Conservation (phyloP, 345 rosid species). For the Geranium brycei region DNA sequence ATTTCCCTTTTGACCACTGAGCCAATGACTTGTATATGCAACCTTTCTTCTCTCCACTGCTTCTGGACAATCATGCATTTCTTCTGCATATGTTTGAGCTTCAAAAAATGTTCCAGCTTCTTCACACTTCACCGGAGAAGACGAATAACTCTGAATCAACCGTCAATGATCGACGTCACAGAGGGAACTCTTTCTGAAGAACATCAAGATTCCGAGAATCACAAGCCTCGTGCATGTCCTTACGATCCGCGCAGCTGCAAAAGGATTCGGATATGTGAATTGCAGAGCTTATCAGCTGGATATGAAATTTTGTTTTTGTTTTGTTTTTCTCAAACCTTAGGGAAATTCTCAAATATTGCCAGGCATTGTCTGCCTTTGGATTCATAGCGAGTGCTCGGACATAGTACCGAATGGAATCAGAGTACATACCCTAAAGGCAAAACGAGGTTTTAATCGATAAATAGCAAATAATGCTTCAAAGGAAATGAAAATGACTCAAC, state of each 20-base stretch:
- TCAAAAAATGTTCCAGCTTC: too few relatives aligned
- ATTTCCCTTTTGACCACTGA: too few relatives aligned
- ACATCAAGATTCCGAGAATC: conserved; percentile 80
- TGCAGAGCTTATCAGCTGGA: background rate
- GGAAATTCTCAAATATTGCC: conserved; percentile 95
- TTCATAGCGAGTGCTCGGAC: conserved; percentile 98
- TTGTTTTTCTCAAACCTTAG: conserved; percentile 40
- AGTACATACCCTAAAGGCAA: conserved; percentile 68
- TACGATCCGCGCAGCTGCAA: conserved; percentile 68
- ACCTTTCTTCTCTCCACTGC: too few relatives aligned
- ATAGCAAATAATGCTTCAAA: background rate
- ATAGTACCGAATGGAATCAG: conserved; percentile 80
- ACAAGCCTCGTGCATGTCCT: conserved; percentile 83
- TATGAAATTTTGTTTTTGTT: background rate
- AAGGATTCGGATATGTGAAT: background rate
- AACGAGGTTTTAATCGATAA: background rate
- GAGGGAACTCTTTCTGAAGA: conserved; percentile 80
- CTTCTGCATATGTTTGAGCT: too few relatives aligned
- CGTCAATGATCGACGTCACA: conserved; percentile 17
- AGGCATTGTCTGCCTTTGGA: conserved; percentile 97
- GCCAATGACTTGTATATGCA: too few relatives aligned
- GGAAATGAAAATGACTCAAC: too few relatives aligned
- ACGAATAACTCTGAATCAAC: too few relatives aligned
- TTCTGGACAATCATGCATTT: too few relatives aligned
- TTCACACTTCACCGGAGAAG: too few relatives aligned